These are phyloP conservation scores for Sanghuangporus weigelae DNA, from an alignment of 1,284 basidiomycete species.

Conservation along the genomic window DNA sequence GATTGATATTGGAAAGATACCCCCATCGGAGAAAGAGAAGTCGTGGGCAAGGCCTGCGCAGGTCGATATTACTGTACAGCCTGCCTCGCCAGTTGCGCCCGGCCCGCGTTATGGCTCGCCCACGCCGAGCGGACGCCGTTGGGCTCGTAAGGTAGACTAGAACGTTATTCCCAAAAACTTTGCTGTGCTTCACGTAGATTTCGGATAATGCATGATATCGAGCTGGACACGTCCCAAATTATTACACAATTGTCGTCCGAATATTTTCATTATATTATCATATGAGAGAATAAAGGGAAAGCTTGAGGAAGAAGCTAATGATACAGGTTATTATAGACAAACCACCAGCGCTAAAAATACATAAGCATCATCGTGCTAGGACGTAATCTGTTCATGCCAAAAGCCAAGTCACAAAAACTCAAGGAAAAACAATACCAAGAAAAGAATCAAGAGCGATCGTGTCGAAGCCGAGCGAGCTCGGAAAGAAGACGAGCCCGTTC, in stretches of 20 bases:
- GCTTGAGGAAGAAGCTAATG: not conserved
- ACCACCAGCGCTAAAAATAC: not conserved
- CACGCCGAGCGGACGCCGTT: slow-evolving; percentile 16
- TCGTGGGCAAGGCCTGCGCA: slow-evolving; percentile 6
- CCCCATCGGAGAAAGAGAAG: slow-evolving; percentile 19
- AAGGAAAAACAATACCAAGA: not conserved
- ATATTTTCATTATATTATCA: too few species aligned
- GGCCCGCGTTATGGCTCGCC: slow-evolving; percentile 9
- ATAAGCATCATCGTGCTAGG: not conserved
- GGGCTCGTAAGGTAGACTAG: slow-evolving; percentile 24
- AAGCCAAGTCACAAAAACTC: not conserved
- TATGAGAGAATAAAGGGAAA: too few species aligned
- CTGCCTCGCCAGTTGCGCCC: slow-evolving; percentile 14
- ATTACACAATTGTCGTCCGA: too few species aligned
- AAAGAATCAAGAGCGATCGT: not conserved
- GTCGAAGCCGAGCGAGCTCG: slow-evolving; percentile 37
- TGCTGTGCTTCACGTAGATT: not conserved
- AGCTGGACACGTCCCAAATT: not conserved
- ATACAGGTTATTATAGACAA: not conserved
- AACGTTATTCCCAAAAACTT: not conserved
- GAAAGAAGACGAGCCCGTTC: slow-evolving; percentile 44
- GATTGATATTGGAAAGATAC: slow-evolving; percentile 13
- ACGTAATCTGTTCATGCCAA: not conserved
- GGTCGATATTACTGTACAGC: slow-evolving; percentile 18
- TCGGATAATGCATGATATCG: not conserved